A percentile compares a stretch with the other conserved stretches of the same genome.
phyloP scores from a whole-genome alignment of 495 filamentous ascomycete genomes.

The Lineolata rhizophorae region DNA sequence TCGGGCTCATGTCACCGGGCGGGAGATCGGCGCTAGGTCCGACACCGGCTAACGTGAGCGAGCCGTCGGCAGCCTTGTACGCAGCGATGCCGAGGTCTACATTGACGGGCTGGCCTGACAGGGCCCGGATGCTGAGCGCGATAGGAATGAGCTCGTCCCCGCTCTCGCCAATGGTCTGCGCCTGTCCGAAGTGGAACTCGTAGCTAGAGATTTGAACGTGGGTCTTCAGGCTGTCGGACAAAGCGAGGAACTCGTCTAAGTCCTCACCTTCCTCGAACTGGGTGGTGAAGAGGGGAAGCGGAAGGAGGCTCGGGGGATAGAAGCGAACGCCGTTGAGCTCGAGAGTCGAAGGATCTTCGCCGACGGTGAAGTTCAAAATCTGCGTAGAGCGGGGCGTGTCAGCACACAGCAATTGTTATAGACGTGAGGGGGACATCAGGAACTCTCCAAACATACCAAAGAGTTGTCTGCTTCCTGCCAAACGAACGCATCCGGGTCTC shows the following conservation, averaged over 20 bases:
- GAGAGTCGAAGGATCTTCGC: constrained; percentile 6
- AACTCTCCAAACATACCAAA: too few species aligned
- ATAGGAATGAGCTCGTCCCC: constrained; percentile 12
- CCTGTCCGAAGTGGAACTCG: constrained; percentile 9
- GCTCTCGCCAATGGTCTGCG: constrained; percentile 9
- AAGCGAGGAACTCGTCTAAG: constrained; percentile 4
- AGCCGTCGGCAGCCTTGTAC: constrained; percentile 6
- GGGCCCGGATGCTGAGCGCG: constrained; percentile 10
- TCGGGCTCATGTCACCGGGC: constrained; percentile 5
- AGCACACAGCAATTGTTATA: too few species aligned
- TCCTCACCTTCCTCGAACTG: constrained; percentile 5
- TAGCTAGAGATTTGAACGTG: constrained; percentile 10
- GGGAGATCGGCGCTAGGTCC: too few species aligned
- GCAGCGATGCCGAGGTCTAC: too few species aligned
- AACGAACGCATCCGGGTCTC: constrained; percentile 5
- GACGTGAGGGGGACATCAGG: too few species aligned
- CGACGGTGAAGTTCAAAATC: constrained; percentile 8
- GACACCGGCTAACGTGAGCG: too few species aligned
- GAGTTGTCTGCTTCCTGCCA: too few species aligned
- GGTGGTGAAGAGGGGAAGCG: too few species aligned
- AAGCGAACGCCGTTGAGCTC: constrained; percentile 9
- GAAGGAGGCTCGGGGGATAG: constrained; percentile 11
- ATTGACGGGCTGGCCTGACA: too few species aligned
- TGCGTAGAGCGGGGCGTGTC: too few species aligned
- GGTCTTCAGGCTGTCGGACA: too few species aligned